Evolutionary conservation across 2,329 filamentous ascomycete species (phyloP).

Genomic region (Sarocladium brachiariae): DNA sequence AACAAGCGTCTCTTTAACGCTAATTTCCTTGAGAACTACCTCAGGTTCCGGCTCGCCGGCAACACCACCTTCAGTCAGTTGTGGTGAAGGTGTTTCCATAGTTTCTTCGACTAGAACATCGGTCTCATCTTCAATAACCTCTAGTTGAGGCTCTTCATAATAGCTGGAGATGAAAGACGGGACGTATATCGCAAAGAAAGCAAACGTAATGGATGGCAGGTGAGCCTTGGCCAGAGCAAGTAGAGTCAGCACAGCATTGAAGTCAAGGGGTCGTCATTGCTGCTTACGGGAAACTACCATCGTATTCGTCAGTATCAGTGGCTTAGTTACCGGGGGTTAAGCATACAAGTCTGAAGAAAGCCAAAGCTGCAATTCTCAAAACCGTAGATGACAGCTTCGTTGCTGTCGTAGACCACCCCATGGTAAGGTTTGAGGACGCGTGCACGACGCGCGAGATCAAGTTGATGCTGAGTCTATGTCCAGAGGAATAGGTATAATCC

Average conservation of each 20-base stretch:
- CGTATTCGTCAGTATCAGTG: not conserved
- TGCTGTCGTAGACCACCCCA: not conserved
- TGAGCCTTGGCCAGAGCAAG: constrained; percentile 23
- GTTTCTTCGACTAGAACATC: constrained; percentile 48
- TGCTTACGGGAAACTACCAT: constrained; percentile 1
- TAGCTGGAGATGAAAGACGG: constrained; percentile 56
- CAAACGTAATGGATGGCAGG: constrained; percentile 48
- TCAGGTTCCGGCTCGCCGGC: constrained; percentile 23
- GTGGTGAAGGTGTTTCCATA: constrained; percentile 20
- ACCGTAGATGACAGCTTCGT: constrained; percentile 5
- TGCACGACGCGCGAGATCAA: not conserved
- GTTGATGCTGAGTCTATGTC: too few relatives aligned
- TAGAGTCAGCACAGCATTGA: not conserved
- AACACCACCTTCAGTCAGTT: constrained; percentile 24
- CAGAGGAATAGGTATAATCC: too few relatives aligned
- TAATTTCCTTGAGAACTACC: constrained; percentile 43
- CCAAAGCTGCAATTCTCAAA: constrained; percentile 1
- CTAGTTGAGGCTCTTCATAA: constrained; percentile 47
- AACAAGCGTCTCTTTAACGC: constrained; percentile 56
- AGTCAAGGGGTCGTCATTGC: not conserved
- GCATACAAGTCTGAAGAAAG: constrained; percentile 1
- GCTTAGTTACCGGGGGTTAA: not conserved
- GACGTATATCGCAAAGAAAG: constrained; percentile 59
- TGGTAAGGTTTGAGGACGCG: not conserved
- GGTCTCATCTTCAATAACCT: constrained; percentile 54